Evolutionary conservation across 257 asterid species (phyloP), one percentile per base, ranked within the genome.

Genomic region (Solanum medicagineum): DNA sequence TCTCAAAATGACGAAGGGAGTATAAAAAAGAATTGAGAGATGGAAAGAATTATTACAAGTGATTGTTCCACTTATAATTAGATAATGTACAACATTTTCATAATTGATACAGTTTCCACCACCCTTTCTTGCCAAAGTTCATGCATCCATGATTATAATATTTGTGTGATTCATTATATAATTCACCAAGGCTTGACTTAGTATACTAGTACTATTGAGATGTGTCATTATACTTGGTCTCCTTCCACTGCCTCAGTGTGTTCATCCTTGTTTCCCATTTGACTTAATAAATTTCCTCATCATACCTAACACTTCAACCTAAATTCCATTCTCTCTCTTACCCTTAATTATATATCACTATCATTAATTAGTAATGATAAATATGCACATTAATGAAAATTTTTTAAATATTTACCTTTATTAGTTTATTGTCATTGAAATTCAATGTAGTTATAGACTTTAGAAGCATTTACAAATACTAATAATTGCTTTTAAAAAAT

Each of bases 161-260:
- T 77, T 77, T 77, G 10, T 77, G 83, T 24, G 80, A 71, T 71
- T 40, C 83, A 51, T 77, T 54, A 51, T 77, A 49, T 24, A 24
- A 51, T 77, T 62, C 83, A 77, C 83, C 26, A 26, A 51, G 63
- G 63, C 83, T 77, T 51, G 82, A 26, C 82, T 77, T 77, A 14
- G 42, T 19, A 40, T 40, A 36, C 40, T 69, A 36, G 13, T 49
- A 75, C 55, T 24, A 19, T 10, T 42, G 83, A 77, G 83, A 77
- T 84, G 74, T 89, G 83, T 86, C 84, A 86, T 80, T 85, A 71
- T 82, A 57, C 26, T 63, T 71, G 81, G 88, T 90, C 90, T 89
- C 60, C 40, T 88, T 81, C 89, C 89, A 86, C 89, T 86, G 80
- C 56, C 85, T 60, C 68, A 81, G 16, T 84, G 54, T 63, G 85